phyloP scores from a whole-genome alignment of 495 filamentous ascomycete species.

The Echria macrotheca region DNA sequence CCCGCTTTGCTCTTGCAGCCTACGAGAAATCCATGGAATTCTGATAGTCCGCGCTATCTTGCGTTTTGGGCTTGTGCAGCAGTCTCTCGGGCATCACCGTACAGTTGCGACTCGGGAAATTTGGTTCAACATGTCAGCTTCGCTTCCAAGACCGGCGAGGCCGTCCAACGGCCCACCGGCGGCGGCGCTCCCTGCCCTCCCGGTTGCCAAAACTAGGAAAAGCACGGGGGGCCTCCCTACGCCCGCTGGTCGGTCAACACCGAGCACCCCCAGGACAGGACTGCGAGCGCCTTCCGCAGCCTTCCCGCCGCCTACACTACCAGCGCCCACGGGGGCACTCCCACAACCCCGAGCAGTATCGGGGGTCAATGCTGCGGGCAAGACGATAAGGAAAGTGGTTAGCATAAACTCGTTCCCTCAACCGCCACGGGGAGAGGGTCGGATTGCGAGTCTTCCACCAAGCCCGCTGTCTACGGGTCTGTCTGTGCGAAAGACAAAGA shows the following conservation, averaged over 20 bases:
- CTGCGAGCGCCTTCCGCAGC: constrained; percentile 59
- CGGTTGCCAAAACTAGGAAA: constrained; percentile 65
- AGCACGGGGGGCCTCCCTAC: constrained; percentile 46
- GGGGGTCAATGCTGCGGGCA: constrained; percentile 45
- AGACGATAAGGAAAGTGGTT: constrained; percentile 72
- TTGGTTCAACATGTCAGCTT: constrained; percentile 58
- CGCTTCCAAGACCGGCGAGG: constrained; percentile 60
- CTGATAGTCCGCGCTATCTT: too few species aligned
- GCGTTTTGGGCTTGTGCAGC: too few species aligned
- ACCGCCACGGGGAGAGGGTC: constrained; percentile 61
- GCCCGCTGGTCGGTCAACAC: constrained; percentile 40
- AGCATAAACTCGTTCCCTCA: constrained; percentile 93
- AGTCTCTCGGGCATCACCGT: too few species aligned
- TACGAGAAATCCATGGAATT: too few species aligned
- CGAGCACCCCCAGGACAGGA: constrained; percentile 48
- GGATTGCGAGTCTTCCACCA: constrained; percentile 50
- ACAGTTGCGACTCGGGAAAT: too few species aligned
- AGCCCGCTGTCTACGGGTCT: constrained; percentile 52
- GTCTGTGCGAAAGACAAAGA: constrained; percentile 37
- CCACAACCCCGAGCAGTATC: constrained; percentile 47
- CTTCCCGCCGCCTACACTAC: constrained; percentile 36
- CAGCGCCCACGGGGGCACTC: constrained; percentile 46
- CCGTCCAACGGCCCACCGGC: constrained; percentile 59
- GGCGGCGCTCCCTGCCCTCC: constrained; percentile 62
- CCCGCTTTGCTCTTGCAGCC: too few species aligned